These are phyloP conservation scores for Hirschfeldia incana DNA, from an alignment of 345 rosid genomes.

Conservation along the genomic window DNA sequence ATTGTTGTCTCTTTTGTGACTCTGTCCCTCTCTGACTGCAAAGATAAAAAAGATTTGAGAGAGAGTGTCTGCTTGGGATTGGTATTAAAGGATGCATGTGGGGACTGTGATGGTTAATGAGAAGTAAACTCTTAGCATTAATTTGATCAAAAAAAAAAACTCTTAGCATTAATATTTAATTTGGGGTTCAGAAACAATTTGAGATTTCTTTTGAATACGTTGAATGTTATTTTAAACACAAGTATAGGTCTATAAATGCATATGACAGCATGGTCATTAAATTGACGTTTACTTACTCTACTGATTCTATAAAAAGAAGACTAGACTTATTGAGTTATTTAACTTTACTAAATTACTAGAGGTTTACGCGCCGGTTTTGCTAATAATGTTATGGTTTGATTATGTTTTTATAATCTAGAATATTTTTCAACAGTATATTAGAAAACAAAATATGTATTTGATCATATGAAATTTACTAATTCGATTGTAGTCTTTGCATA, in stretches of 20 bases:
- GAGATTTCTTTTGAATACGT: not conserved
- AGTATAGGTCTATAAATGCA: not conserved
- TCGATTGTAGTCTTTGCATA: too few relatives aligned
- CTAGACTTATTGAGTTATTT: not conserved
- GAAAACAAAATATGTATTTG: too few relatives aligned
- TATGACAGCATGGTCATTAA: conserved; percentile 22
- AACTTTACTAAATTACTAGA: too few relatives aligned
- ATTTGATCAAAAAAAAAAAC: not conserved
- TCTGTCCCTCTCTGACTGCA: conserved; percentile 13
- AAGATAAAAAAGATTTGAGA: conserved; percentile 7
- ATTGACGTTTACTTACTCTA: conserved; percentile 10
- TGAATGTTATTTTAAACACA: not conserved
- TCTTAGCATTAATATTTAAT: conserved; percentile 32
- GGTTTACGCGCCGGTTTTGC: too few relatives aligned
- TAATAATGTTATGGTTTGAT: too few relatives aligned
- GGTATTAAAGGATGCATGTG: conserved; percentile 42
- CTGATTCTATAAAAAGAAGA: not conserved
- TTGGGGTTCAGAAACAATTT: conserved; percentile 9
- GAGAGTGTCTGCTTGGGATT: conserved; percentile 20
- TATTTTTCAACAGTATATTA: too few relatives aligned
- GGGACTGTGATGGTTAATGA: conserved; percentile 37
- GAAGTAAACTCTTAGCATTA: conserved; percentile 33
- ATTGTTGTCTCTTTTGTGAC: conserved; percentile 26
- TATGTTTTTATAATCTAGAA: too few relatives aligned
- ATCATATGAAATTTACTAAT: too few relatives aligned